phyloP scores from a whole-genome alignment of 805 yeast species.

The Candida sphagnicola region DNA sequence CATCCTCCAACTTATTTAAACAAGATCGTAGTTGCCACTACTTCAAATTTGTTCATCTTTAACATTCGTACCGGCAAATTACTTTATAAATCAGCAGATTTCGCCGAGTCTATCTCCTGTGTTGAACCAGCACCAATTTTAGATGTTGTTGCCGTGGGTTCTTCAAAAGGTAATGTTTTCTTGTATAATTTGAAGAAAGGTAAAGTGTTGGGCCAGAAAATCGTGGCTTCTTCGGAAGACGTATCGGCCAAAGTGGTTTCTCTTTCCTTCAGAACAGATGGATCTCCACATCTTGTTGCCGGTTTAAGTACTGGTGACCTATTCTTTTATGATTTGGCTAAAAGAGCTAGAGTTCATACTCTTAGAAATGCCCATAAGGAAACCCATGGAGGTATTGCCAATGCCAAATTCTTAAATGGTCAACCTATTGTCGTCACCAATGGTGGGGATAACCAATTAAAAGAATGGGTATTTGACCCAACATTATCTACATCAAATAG shows the following conservation, averaged over 20 bases:
- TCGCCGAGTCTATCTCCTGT: conserved; percentile 51
- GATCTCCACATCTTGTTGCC: conserved; percentile 74
- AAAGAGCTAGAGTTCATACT: conserved; percentile 69
- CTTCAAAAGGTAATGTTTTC: conserved; percentile 59
- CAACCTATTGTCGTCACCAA: conserved; percentile 87
- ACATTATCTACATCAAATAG: conserved; percentile 62
- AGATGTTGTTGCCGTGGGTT: conserved; percentile 78
- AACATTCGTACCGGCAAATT: conserved; percentile 78
- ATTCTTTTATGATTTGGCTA: conserved; percentile 76
- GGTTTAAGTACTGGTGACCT: conserved; percentile 80
- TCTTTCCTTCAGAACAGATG: conserved; percentile 88
- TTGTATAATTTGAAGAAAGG: conserved; percentile 69
- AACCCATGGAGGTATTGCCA: conserved; percentile 70
- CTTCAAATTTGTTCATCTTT: conserved; percentile 53
- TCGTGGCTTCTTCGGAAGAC: conserved; percentile 41
- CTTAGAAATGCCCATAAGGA: conserved; percentile 72
- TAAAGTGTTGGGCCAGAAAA: conserved; percentile 44
- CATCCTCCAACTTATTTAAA: conserved; percentile 93
- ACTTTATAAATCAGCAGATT: conserved; percentile 47
- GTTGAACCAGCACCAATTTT: conserved; percentile 82
- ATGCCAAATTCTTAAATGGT: conserved; percentile 75
- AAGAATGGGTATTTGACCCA: conserved; percentile 93
- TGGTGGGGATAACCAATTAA: conserved; percentile 87
- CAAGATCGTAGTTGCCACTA: conserved; percentile 81
- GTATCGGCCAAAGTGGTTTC: conserved; percentile 47